A percentile compares a stretch with the other conserved stretches of the same genome.
Conservation (phyloP, 2,329 filamentous ascomycete genomes). For the Talaromyces atroroseus region DNA sequence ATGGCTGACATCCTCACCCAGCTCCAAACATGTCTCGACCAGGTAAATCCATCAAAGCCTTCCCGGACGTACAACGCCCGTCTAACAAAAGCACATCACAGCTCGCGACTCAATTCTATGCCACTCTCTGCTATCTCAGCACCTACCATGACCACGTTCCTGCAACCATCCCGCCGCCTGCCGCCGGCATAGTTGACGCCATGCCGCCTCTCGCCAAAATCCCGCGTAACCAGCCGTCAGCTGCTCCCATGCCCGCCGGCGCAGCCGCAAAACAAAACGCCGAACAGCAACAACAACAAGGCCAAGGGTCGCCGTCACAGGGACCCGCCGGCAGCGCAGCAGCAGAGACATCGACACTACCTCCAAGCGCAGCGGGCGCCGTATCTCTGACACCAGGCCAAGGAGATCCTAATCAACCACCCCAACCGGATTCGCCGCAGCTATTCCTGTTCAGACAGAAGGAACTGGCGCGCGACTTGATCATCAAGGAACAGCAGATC, state of each 20-base stretch:
- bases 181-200: slow-evolving; percentile 24
- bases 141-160: slow-evolving; percentile 43
- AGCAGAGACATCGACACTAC: slow-evolving; percentile 16
- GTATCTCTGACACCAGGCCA: slow-evolving; percentile 21
- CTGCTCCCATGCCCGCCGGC: slow-evolving; percentile 28
- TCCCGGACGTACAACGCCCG: not conserved
- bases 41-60: slow-evolving; percentile 26
- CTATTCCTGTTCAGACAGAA: slow-evolving; percentile 41
- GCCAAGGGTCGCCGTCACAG: slow-evolving; percentile 6
- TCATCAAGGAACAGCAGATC: slow-evolving; percentile 48
- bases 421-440: slow-evolving; percentile 36
- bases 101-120: slow-evolving; percentile 49
- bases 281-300: slow-evolving; percentile 10
- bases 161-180: slow-evolving; percentile 25
- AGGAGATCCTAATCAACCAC: slow-evolving; percentile 26
- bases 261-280: slow-evolving; percentile 15
- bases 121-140: slow-evolving; percentile 44
- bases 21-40: slow-evolving; percentile 47
- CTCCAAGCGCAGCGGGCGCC: slow-evolving; percentile 12
- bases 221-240: slow-evolving; percentile 34
- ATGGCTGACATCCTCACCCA: slow-evolving; percentile 47
- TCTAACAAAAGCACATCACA: slow-evolving; percentile 17
- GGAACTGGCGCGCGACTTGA: slow-evolving; percentile 45
- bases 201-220: slow-evolving; percentile 38
- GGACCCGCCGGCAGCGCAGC: not conserved